Percentiles rank a stretch among this genome's conserved stretches.
Conservation (phyloP, 2,329 filamentous ascomycete genomes). For the Verticillium klebahnii region DNA sequence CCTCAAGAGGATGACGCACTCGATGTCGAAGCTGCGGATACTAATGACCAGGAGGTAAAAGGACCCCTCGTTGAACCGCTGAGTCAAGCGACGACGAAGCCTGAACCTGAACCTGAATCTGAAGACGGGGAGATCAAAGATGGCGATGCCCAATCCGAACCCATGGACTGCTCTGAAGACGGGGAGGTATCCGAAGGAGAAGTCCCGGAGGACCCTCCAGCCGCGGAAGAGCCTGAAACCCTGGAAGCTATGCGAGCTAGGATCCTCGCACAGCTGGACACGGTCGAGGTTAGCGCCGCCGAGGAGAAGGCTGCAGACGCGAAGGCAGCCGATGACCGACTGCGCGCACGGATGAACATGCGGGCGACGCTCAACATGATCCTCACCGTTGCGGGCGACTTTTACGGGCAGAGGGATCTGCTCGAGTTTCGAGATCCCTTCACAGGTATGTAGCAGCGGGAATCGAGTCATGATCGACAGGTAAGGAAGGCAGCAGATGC, state of each 20-base stretch:
- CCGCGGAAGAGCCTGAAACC: constrained; percentile 16
- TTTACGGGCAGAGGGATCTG: constrained; percentile 85
- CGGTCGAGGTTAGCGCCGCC: constrained; percentile 20
- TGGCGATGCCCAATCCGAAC: constrained; percentile 20
- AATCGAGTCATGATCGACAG: neutral
- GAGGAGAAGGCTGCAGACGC: constrained; percentile 10
- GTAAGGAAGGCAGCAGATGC: neutral
- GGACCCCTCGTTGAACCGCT: neutral
- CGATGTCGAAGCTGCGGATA: constrained; percentile 10
- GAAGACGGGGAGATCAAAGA: constrained; percentile 21
- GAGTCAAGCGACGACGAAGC: neutral
- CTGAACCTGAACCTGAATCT: neutral
- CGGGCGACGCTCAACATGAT: constrained; percentile 88
- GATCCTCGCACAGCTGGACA: constrained; percentile 41
- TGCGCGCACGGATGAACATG: constrained; percentile 43
- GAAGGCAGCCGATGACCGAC: constrained; percentile 15
- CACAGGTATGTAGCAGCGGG: constrained; percentile 31
- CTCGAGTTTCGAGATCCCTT: constrained; percentile 68
- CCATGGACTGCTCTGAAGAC: constrained; percentile 41
- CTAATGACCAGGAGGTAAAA: neutral
- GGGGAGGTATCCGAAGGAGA: constrained; percentile 25
- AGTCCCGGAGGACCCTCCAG: constrained; percentile 24
- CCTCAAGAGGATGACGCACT: constrained; percentile 15
- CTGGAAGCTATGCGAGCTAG: constrained; percentile 44
- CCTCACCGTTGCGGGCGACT: constrained; percentile 78